Evolutionary conservation across 371 early-diverging fungal species (phyloP), one percentile per base, ranked within the genome.

Genomic region (Circinella minor): DNA sequence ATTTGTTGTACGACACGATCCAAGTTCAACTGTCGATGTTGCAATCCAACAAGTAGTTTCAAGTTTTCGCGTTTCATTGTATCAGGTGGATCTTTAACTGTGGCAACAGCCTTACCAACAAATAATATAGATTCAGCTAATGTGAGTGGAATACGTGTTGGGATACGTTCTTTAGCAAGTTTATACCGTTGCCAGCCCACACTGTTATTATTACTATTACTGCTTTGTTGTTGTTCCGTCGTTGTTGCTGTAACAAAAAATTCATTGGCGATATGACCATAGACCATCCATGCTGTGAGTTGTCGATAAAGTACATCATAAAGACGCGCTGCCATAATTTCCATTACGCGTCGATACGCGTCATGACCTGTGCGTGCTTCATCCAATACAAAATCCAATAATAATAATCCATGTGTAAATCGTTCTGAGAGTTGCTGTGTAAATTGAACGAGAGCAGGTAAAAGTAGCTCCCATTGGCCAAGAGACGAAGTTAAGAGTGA

Each of bases 21-120:
- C 18, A 89, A 47, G 37, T 70, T 70, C 10, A 69, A 54, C 39
- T 64, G 62, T 61, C n/a, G 73, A 68, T 51, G 77, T 72, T 77
- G 72, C 5, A 72, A 59, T 63, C 80, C 61, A 63, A 79, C 54
- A 15, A 86, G 47, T 7, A 82, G 65, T 18, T 76, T 62, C 10
- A 86, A 68, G 62, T 89, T 88, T 3, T 65, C 70, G 17, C 77
- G 71, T 47, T 74, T 80, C 77, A 87, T 74, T 0, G 78, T 71
- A 17, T 75, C 73, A 5, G 89, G 89, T 63, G 88, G 79, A 27
- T 75, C 68, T 34, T 75, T 73, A 6, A 90, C 89, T 17, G 90
- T 90, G 1, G 87, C 83, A 14, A 92, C 84, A 0, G 92, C 88
- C 68, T 91, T 91, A 1, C 94, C 94, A 34, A 92, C 85, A 81